These are phyloP conservation scores for Aspergillus bombycis DNA, from an alignment of 2,329 filamentous ascomycete genomes.

Conservation along the genomic window DNA sequence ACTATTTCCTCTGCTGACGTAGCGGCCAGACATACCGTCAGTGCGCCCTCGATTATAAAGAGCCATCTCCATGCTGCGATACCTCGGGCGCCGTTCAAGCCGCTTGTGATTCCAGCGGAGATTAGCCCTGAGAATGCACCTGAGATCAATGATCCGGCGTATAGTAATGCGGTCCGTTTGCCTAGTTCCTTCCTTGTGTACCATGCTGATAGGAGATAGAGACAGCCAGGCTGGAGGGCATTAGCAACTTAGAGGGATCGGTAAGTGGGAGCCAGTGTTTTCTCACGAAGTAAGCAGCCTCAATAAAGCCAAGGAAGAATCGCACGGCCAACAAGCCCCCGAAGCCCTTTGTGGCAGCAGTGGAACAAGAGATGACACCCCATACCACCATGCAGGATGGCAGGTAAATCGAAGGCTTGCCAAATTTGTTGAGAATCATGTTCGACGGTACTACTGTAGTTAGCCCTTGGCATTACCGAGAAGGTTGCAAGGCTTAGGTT, in stretches of 20 bases:
- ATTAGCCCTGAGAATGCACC: slow-evolving; percentile 38
- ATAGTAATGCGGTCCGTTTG: slow-evolving; percentile 25
- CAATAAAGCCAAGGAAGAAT: slow-evolving; percentile 41
- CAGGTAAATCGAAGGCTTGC: too few species aligned
- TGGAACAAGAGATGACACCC: too few species aligned
- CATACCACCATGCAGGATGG: too few species aligned
- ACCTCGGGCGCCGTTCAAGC: slow-evolving; percentile 30
- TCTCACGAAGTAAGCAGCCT: slow-evolving; percentile 28
- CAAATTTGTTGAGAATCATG: too few species aligned
- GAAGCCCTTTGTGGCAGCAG: too few species aligned
- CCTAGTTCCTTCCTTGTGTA: slow-evolving; percentile 47
- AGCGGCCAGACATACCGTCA: too few species aligned
- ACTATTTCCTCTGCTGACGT: fast-evolving
- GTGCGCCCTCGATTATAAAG: slow-evolving; percentile 31
- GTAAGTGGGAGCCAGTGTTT: too few species aligned
- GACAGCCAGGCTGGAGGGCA: too few species aligned
- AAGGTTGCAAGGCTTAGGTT: too few species aligned
- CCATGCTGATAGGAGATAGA: slow-evolving; percentile 31
- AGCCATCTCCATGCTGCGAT: slow-evolving; percentile 41
- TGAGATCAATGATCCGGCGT: slow-evolving; percentile 3
- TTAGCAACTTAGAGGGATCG: too few species aligned
- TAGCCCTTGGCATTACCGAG: too few species aligned
- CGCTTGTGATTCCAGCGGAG: slow-evolving; percentile 40
- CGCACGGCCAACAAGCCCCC: slow-evolving; percentile 38
- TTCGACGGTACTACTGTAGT: too few species aligned